Conservation (phyloP, 306 rosid genomes). For the Urtica urens region DNA sequence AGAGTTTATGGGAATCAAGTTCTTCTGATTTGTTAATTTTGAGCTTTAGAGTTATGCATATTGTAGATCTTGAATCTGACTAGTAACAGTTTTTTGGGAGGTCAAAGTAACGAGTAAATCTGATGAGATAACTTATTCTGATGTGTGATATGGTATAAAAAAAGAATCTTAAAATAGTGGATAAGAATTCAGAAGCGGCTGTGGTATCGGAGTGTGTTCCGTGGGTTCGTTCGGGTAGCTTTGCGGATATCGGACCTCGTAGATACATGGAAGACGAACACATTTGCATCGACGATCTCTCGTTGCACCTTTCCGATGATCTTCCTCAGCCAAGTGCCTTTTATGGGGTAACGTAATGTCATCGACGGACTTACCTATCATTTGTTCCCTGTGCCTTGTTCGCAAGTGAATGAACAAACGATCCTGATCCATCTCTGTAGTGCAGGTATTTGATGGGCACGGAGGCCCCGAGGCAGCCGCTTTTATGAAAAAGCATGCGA, state of each 20-base stretch:
- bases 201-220: conserved; percentile 41
- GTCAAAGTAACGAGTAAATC: too few species aligned
- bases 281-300: conserved; percentile 71
- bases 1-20: too few species aligned
- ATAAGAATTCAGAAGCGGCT: conserved; percentile 34
- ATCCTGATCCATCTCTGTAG: conserved; percentile 6
- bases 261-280: conserved; percentile 99
- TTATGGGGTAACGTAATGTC: conserved; percentile 58
- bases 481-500: conserved; percentile 56
- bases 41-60: too few species aligned
- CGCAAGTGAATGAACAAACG: too few species aligned
- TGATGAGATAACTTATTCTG: too few species aligned
- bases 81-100: too few species aligned
- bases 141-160: too few species aligned
- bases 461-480: conserved; percentile 99
- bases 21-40: too few species aligned
- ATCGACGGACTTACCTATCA: conserved; percentile 1
- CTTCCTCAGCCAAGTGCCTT: conserved; percentile 89
- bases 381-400: neutral
- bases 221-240: conserved; percentile 84
- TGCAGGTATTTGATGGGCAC: conserved; percentile 94
- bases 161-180: conserved; percentile 47
- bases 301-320: conserved; percentile 54
- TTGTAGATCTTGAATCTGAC: too few species aligned
- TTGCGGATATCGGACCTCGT: conserved; percentile 83